These are phyloP conservation scores for Brassica balearica DNA, from an alignment of 441 rosid species.

Conservation along the genomic window DNA sequence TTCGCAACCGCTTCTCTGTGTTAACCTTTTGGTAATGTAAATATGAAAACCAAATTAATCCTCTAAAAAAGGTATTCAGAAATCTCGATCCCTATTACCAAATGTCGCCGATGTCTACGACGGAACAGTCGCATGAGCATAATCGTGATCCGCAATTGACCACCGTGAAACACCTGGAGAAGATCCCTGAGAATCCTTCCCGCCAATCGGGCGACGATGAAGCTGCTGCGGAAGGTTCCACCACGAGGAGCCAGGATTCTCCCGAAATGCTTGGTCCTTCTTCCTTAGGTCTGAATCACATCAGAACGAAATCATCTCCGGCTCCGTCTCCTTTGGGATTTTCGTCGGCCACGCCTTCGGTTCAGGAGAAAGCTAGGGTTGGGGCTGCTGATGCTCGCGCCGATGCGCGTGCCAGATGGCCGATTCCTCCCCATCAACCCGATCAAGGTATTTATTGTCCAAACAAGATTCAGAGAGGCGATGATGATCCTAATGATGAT, in stretches of 20 bases:
- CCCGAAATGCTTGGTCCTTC: constrained; percentile 62
- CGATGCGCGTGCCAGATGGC: constrained; percentile 46
- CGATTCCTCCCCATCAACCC: constrained; percentile 46
- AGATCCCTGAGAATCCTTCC: constrained; percentile 68
- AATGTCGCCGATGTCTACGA: constrained; percentile 50
- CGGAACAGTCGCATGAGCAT: constrained; percentile 43
- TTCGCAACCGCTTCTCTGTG: constrained; percentile 33
- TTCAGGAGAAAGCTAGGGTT: constrained; percentile 32
- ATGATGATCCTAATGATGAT: constrained; percentile 3
- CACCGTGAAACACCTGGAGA: constrained; percentile 61
- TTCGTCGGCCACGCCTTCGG: constrained; percentile 49
- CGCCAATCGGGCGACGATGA: constrained; percentile 38
- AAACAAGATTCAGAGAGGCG: background rate
- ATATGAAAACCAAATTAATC: constrained; percentile 24
- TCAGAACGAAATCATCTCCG: constrained; percentile 70
- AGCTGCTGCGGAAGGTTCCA: constrained; percentile 20
- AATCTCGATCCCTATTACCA: background rate
- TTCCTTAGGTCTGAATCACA: constrained; percentile 78
- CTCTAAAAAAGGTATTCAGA: too few relatives aligned
- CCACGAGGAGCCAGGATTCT: constrained; percentile 34
- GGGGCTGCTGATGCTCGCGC: constrained; percentile 37
- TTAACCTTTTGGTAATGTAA: constrained; percentile 29
- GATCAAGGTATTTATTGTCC: constrained; percentile 51
- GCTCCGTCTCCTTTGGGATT: constrained; percentile 66
- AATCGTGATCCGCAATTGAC: constrained; percentile 31